Evolutionary conservation across 768 basidiomycete species (phyloP), one percentile per base, ranked within the genome.

Genomic region (Tulasnella sp.): DNA sequence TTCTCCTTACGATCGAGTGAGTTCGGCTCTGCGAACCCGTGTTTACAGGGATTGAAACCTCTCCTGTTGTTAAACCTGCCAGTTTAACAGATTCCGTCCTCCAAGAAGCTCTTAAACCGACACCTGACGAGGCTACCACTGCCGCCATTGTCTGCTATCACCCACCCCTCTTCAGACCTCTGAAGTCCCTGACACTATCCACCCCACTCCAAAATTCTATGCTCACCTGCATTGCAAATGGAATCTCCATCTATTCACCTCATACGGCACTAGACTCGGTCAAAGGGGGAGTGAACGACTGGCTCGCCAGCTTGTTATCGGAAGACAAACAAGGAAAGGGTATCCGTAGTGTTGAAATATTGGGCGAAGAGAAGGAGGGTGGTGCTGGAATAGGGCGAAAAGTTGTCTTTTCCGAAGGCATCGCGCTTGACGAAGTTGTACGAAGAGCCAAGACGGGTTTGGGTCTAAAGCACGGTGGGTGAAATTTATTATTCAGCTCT

Each of bases 251-350:
- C 5, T 97, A 93, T 85, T 88, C 88, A 55, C 95, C 97, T 2
- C 97, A 99, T 84, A 94, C 93, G 0, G 90, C 94, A 0, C 87
- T 98, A 23, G 97, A 99, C 84, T 88, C 87, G n/a, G 90, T 93
- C 1, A 87, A 89, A 81, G 93, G 89, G 6, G 96, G 97, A 0
- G 89, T 97, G 75, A 98, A 97, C 82, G 95, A 96, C 84, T 98
- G 93, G 93, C 88, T 96, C 20, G 92, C 90, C 1, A 82, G 85
- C 13, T 84, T 84, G 0, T 74, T 83, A 44, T 81, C 83, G 46
- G 72, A 37, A 18, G 35, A 71, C 35, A 71, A 29, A 29, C 70
- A 37, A n/a, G 40, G 40, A 5, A 42, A 71, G 32, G 70, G 32
- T 4, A 20, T 42, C 35, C 70, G 70, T 15, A 23, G 20, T 20